phyloP scores from a whole-genome alignment of 306 rosid genomes.

The Oemleria cerasiformis region DNA sequence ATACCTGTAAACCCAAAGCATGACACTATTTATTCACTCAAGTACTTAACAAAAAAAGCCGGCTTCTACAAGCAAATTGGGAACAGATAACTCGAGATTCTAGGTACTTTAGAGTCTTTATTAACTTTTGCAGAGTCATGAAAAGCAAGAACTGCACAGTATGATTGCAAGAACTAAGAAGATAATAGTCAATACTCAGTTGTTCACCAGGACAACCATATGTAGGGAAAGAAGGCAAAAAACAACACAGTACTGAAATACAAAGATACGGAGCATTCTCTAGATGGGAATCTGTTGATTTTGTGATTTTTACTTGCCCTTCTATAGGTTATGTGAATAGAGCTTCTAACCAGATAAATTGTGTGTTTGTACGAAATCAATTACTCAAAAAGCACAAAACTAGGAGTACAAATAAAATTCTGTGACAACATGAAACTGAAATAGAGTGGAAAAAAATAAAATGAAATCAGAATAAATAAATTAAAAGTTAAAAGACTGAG shows the following conservation, averaged over 20 bases:
- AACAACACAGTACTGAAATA: too few species aligned
- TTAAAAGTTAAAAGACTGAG: background rate
- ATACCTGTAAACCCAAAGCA: slow-evolving; percentile 56
- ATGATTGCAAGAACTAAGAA: background rate
- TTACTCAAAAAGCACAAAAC: background rate
- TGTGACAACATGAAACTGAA: background rate
- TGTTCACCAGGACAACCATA: background rate
- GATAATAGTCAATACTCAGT: background rate
- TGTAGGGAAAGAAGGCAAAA: background rate
- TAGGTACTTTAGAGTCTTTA: background rate
- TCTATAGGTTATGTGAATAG: background rate
- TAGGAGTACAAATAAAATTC: background rate
- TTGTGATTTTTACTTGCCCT: background rate
- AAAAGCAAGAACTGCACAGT: background rate
- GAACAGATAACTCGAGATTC: background rate
- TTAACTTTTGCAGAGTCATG: background rate
- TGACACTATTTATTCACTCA: slow-evolving; percentile 10
- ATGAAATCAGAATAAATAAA: slow-evolving; percentile 9
- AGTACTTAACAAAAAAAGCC: background rate
- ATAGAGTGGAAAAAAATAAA: background rate
- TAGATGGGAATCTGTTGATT: background rate
- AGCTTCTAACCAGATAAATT: background rate
- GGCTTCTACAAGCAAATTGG: slow-evolving; percentile 12
- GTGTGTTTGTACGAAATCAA: background rate
- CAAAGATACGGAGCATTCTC: background rate